Evolutionary conservation across 164 flowering plant genomes (phyloP), one percentile per base, ranked within the genome.

Genomic region (Aristolochia contorta): DNA sequence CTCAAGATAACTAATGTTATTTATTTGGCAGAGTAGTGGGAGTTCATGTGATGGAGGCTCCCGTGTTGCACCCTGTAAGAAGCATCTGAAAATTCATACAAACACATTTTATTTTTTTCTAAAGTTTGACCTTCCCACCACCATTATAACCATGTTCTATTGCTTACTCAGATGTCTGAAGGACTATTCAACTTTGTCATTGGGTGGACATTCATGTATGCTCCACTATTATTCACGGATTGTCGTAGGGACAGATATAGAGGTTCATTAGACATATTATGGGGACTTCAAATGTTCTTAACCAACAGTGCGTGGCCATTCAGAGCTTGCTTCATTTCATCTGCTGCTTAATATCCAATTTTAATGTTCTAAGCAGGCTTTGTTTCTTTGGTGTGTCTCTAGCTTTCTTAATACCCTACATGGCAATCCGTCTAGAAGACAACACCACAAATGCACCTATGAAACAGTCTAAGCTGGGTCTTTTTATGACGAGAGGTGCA

Each of bases 241-340:
- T 45, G 69, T 19, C 79, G 67, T 68, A 76, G 84, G 66, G 84
- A 78, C 66, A 76, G 89, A 75, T 87, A 74, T 79, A 84, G 72
- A 72, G 81, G 89, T 25, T 93, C 96, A 22, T 73, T 90, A 1
- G 98, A 86, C 58, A 63, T 86, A 25, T 68, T 93, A 52, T 93
- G 99, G 99, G 92, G 90, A 65, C 56, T 84, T 27, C 94, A 87
- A 79, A 88, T 85, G 96, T 84, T 93, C 82, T 97, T 93, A 60
- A 93, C 99, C 65, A 93, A 93, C 71, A 80, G 97, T 93, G 86
- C 43, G 82, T 47, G 66, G 53, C 65, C 54, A 52, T 37, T 43
- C 30, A 52, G 47, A 54, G 55, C 67, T 56, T 49, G 18, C 53
- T 49, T 10, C 19, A 4, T 49, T 18, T 18, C 53, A 5, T 20